Evolutionary conservation across 768 basidiomycete species (phyloP).

Genomic region (Termitomyces titanicus): DNA sequence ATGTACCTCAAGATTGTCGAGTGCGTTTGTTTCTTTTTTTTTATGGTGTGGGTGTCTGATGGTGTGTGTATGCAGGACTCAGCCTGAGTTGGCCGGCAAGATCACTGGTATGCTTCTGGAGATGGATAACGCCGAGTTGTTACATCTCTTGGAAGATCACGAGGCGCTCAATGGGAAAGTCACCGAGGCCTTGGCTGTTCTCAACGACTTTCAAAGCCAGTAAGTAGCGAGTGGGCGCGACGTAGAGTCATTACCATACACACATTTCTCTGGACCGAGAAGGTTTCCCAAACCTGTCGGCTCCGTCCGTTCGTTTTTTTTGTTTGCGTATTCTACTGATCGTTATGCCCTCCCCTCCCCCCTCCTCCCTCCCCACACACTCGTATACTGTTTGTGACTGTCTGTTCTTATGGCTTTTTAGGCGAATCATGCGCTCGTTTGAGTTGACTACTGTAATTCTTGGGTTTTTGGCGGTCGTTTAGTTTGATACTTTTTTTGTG

Average conservation of each 20-base stretch:
- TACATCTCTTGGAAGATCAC: slow-evolving; percentile 81
- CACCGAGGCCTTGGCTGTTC: slow-evolving; percentile 82
- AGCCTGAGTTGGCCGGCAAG: slow-evolving; percentile 97
- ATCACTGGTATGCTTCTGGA: slow-evolving; percentile 98
- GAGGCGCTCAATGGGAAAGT: slow-evolving; percentile 90
- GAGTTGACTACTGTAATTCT: slow-evolving; percentile 2
- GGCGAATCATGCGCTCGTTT: background rate
- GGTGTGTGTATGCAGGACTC: slow-evolving; percentile 39
- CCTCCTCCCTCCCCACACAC: background rate
- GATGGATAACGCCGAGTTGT: slow-evolving; percentile 95
- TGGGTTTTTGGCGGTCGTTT: slow-evolving; percentile 53
- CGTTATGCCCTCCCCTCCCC: background rate
- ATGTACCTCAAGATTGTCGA: slow-evolving; percentile 86
- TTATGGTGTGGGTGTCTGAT: background rate
- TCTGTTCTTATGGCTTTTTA: slow-evolving; percentile 8
- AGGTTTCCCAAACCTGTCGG: too few relatives aligned
- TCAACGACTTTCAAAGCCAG: slow-evolving; percentile 65
- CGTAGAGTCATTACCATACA: too few relatives aligned
- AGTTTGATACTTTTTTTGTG: slow-evolving; percentile 6
- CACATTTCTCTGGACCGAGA: slow-evolving; percentile 25
- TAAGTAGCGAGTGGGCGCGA: background rate
- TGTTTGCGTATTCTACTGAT: slow-evolving; percentile 19
- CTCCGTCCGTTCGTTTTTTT: slow-evolving; percentile 50
- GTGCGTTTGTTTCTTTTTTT: slow-evolving; percentile 43
- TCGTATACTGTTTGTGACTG: slow-evolving; percentile 17